Evolutionary conservation across 805 yeast genomes (phyloP).

Genomic region (Ascoidea rubescens): DNA sequence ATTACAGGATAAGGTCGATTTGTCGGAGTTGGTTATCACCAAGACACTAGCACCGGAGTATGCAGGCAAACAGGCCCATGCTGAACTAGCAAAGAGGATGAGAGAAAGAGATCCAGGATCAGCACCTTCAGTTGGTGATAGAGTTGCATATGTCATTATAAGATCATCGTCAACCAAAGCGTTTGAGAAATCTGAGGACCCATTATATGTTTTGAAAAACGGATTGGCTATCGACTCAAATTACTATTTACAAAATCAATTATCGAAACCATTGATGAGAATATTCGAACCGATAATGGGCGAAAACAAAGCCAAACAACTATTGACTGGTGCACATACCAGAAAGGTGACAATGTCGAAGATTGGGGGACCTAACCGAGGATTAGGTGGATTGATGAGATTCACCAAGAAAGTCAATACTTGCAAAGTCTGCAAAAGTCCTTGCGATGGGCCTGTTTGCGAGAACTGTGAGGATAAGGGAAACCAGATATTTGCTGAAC

Average conservation of each 20-base stretch:
- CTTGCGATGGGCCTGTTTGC: slow-evolving; percentile 71
- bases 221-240: slow-evolving; percentile 89
- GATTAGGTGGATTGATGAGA: slow-evolving; percentile 78
- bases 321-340: slow-evolving; percentile 76
- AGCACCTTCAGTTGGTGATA: slow-evolving; percentile 93
- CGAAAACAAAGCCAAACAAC: slow-evolving; percentile 63
- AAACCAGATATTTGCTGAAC: slow-evolving; percentile 69
- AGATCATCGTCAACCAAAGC: slow-evolving; percentile 69
- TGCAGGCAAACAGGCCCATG: slow-evolving; percentile 95
- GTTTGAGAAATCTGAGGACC: slow-evolving; percentile 95
- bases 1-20: slow-evolving; percentile 80
- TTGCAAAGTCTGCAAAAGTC: slow-evolving; percentile 81
- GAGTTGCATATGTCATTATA: slow-evolving; percentile 93
- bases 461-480: slow-evolving; percentile 60
- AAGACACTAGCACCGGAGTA: slow-evolving; percentile 88
- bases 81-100: slow-evolving; percentile 93
- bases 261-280: slow-evolving; percentile 83
- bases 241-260: slow-evolving; percentile 84
- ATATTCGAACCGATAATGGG: slow-evolving; percentile 94
- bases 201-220: slow-evolving; percentile 81
- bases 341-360: slow-evolving; percentile 50
- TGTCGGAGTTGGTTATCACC: slow-evolving; percentile 87
- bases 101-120: slow-evolving; percentile 92
- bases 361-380: slow-evolving; percentile 42
- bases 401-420: slow-evolving; percentile 82